Evolutionary conservation across 2,329 filamentous ascomycete genomes (phyloP).

Genomic region (Microsporum audouinii): DNA sequence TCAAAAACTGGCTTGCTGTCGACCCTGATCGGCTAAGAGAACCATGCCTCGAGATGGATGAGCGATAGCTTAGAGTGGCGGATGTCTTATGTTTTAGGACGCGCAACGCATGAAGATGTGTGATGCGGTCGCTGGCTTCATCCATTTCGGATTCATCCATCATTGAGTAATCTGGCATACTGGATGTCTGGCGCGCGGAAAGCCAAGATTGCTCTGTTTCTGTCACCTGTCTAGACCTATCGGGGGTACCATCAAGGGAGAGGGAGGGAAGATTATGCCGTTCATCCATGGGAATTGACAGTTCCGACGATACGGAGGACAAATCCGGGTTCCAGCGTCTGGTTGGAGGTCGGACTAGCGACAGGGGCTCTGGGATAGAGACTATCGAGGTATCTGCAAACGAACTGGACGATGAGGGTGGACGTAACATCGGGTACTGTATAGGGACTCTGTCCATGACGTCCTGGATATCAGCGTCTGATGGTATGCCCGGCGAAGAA

Average conservation of each 20-base stretch:
- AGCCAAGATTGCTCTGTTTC: neutral
- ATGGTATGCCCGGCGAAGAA: slow-evolving; percentile 23
- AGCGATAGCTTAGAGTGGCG: slow-evolving; percentile 28
- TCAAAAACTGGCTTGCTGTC: slow-evolving; percentile 34
- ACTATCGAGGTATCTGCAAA: slow-evolving; percentile 27
- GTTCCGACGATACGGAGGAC: slow-evolving; percentile 36
- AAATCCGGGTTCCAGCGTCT: slow-evolving; percentile 32
- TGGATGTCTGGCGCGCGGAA: neutral
- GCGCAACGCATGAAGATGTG: slow-evolving; percentile 22
- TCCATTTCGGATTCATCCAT: slow-evolving; percentile 24
- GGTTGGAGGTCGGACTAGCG: slow-evolving; percentile 25
- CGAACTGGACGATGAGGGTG: slow-evolving; percentile 30
- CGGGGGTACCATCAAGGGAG: neutral
- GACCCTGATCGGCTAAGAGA: slow-evolving; percentile 31
- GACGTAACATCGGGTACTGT: slow-evolving; percentile 11
- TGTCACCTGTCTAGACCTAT: neutral
- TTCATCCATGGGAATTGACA: slow-evolving; percentile 15
- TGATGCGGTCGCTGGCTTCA: slow-evolving; percentile 28
- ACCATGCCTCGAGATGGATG: slow-evolving; percentile 34
- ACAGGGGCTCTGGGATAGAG: slow-evolving; percentile 20
- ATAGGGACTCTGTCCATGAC: slow-evolving; percentile 4
- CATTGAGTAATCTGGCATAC: neutral
- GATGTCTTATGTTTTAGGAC: slow-evolving; percentile 22
- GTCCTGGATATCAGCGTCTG: slow-evolving; percentile 12
- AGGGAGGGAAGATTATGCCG: neutral